Base-by-base conservation (phyloP, 345 rosid species). In the Gossypium turneri region DNA sequence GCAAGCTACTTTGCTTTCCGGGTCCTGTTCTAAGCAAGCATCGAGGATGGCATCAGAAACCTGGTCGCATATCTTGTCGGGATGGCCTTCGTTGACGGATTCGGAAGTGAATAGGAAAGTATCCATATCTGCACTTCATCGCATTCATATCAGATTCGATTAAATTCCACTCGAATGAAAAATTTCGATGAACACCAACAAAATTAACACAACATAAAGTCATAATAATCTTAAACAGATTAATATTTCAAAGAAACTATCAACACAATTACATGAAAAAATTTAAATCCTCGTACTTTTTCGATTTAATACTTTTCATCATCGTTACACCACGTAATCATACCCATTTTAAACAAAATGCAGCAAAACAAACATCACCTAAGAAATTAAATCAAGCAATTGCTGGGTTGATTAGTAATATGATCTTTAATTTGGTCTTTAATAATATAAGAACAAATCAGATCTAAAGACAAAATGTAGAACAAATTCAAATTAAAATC, bases 11-110 rank as follows among this genome's bases (percentile, higher is more conserved):
- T 57, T 75, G 77, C 77, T 75, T 58, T 75, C 72, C 12, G 77
- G 77, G 61, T 75, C 77, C 50, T 75, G 77, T n/a, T 75, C 77
- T 29, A 75, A 52, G 63, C 77, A 75, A 1, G 77, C 77, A 38
- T 75, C 67, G 6, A 66, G 78, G 47, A 67, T 75, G 2, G 78
- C 73, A 55, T 75, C 73, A 0, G 78, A 75, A 52, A 75, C 78
- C 48, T 75, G 73, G 58, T 75, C 78, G 15, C 73, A 75, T 53
- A 75, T 62, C 73, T 75, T 75, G 63, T 75, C 77, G 7, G 77
- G 77, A 51, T 75, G 77, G 41, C 73, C 78, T 43, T 75, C 78
- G 48, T 75, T 75, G 43, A 75, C 78, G 16, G 73, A 75, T 70
- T 75, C 78, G 12, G 78, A 75, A 56, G 73, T 75, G 78, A 75